A percentile compares a stretch with the other conserved stretches of the same genome.
Conservation (phyloP, 2,329 filamentous ascomycete species). For the Blumeriella jaapii region DNA sequence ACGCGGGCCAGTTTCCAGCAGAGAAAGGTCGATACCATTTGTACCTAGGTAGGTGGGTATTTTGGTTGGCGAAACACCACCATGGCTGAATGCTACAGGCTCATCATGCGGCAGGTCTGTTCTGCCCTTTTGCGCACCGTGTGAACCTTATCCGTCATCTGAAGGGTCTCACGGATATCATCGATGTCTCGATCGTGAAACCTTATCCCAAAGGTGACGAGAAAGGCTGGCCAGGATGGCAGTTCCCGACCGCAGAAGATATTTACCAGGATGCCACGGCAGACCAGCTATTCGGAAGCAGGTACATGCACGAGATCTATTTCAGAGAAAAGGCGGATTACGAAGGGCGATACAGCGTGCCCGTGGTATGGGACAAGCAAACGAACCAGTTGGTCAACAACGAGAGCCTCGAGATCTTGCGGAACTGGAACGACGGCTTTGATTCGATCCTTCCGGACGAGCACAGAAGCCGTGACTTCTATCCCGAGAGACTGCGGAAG, state of each 20-base stretch:
- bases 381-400: constrained; percentile 63
- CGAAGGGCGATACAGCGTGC: constrained; percentile 54
- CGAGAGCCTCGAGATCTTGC: constrained; percentile 68
- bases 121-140: constrained; percentile 49
- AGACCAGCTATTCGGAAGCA: constrained; percentile 47
- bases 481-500: constrained; percentile 47
- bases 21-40: constrained; percentile 88
- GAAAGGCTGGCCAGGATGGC: constrained; percentile 55
- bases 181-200: constrained; percentile 37
- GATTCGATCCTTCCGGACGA: constrained; percentile 29
- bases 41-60: constrained; percentile 54
- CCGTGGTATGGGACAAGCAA: constrained; percentile 53
- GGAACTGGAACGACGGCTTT: constrained; percentile 57
- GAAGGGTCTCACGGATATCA: constrained; percentile 80
- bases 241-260: constrained; percentile 48
- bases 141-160: constrained; percentile 77
- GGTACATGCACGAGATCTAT: constrained; percentile 55
- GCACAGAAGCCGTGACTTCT: constrained; percentile 49
- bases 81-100: no score
- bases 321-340: constrained; percentile 54
- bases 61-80: no score
- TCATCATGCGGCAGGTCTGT: constrained; percentile 35
- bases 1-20: constrained; percentile 52
- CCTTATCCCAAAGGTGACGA: constrained; percentile 58
- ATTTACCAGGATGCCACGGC: constrained; percentile 49